Percentiles rank a stretch among this genome's conserved stretches.
These are phyloP conservation scores for Aquilaria agallochum DNA, from an alignment of 441 rosid species.

Conservation along the genomic window DNA sequence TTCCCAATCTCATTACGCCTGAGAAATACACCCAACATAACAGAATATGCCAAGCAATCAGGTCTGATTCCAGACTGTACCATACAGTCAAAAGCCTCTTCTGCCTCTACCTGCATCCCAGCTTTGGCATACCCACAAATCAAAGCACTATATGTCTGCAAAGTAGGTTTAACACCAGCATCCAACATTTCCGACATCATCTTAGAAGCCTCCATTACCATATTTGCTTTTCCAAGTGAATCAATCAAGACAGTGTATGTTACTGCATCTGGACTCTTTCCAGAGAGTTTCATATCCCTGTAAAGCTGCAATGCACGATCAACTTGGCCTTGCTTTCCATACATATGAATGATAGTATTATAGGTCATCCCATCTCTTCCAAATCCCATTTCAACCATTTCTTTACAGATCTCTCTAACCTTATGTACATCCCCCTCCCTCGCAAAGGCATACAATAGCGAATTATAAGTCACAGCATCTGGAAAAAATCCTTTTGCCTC, in stretches of 20 bases:
- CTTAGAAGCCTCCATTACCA: slow-evolving; percentile 63
- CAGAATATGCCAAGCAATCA: slow-evolving; percentile 79
- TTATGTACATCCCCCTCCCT: slow-evolving; percentile 76
- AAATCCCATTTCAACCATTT: slow-evolving; percentile 78
- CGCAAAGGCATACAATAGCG: slow-evolving; percentile 94
- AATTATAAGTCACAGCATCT: slow-evolving; percentile 86
- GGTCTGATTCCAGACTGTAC: slow-evolving; percentile 73
- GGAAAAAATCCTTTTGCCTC: slow-evolving; percentile 75
- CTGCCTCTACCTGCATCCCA: slow-evolving; percentile 80
- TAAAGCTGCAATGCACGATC: slow-evolving; percentile 72
- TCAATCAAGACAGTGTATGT: slow-evolving; percentile 90
- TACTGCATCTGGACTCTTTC: slow-evolving; percentile 79
- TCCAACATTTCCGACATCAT: slow-evolving; percentile 97
- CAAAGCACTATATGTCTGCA: slow-evolving; percentile 89
- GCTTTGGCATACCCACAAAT: slow-evolving; percentile 96
- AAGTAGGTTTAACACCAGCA: slow-evolving; percentile 71
- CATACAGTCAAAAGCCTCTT: slow-evolving; percentile 77
- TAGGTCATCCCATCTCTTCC: slow-evolving; percentile 87
- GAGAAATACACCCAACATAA: slow-evolving; percentile 78
- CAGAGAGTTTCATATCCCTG: slow-evolving; percentile 72
- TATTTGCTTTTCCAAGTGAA: slow-evolving; percentile 86
- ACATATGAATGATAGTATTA: slow-evolving; percentile 93
- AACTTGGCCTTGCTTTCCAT: slow-evolving; percentile 83
- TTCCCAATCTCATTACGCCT: slow-evolving; percentile 58
- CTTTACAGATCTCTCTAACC: slow-evolving; percentile 64